Base-by-base conservation (phyloP, 2,329 filamentous ascomycete genomes). In the Ophiostoma pallidulum region DNA sequence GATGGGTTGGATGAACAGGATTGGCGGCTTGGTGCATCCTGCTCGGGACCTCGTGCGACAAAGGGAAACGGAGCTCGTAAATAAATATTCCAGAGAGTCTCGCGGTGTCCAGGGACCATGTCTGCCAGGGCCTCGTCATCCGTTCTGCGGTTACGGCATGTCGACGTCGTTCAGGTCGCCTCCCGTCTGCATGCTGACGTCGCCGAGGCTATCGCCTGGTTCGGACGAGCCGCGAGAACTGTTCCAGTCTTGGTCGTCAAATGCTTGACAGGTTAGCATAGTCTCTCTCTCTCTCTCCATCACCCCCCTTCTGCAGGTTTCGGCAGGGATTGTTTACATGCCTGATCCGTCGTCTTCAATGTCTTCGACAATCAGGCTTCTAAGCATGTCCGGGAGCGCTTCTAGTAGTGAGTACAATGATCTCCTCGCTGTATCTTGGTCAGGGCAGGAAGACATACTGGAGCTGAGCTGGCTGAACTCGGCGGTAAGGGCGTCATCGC, bases 341-440 rank as follows among this genome's bases (percentile, higher is more conserved):
- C 76, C 75, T 54, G 75, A 78, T 55, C 65, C 74, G 46, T 79
- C 76, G 45, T 79, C 75, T 51, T 79, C 76, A 47, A 75, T 58
- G 50, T 78, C 73, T 41, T 79, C 75, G 14, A 78, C 69, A 37
- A 75, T 66, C n/a, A 83, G 62, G 41, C 65, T 66, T 32, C 67
- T 68, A 56, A 86, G 68, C n/a, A 65, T 58, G 13, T 70, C 68
- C 12, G 73, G 51, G 4, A 77, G 65, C 33, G 45, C 69, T 72
- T 43, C 32, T 2, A 22, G 24, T 19, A 19, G 45, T 28, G 32
- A 49, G 37, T 28, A 28, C 5, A 28, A 28, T n/a, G n/a, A n/a
- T n/a, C n/a, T n/a, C n/a, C 24, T 28, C 24, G 24, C 24, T n/a
- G n/a, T n/a, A n/a, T n/a, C n/a, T n/a, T n/a, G n/a, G n/a, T n/a